phyloP scores from a whole-genome alignment of 148 eudicot species.

The Persicaria tinctoria region DNA sequence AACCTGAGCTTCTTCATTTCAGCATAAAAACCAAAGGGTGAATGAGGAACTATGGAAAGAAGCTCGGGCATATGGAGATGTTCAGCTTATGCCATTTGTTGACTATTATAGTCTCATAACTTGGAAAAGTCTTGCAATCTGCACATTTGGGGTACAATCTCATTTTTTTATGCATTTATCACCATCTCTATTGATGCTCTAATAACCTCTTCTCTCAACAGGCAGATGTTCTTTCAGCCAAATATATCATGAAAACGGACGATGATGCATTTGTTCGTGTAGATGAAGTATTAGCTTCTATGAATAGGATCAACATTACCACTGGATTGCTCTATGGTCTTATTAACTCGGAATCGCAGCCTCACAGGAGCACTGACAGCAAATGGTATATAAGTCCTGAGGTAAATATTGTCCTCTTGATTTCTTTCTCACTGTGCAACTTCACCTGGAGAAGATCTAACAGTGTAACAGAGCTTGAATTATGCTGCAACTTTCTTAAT shows the following conservation, averaged over 20 bases:
- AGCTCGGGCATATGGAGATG: conserved; percentile 84
- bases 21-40: conserved; percentile 76
- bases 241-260: conserved; percentile 85
- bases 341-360: conserved; percentile 63
- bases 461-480: neutral
- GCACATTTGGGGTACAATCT: conserved; percentile 61
- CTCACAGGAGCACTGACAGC: conserved; percentile 73
- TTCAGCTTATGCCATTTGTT: conserved; percentile 94
- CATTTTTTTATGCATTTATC: neutral
- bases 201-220: conserved; percentile 27
- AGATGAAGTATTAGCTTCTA: conserved; percentile 68
- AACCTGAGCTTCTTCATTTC: conserved; percentile 16
- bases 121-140: conserved; percentile 80
- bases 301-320: conserved; percentile 50
- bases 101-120: conserved; percentile 86
- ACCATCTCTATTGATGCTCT: neutral
- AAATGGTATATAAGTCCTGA: conserved; percentile 79
- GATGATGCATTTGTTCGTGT: conserved; percentile 94
- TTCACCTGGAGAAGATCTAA: neutral
- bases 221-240: conserved; percentile 74
- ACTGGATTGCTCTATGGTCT: conserved; percentile 73
- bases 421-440: conserved; percentile 7
- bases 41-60: conserved; percentile 81
- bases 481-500: neutral
- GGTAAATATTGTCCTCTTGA: conserved; percentile 32